Base-by-base conservation (phyloP, 2,329 filamentous ascomycete species). In the Alternaria gansuensis region DNA sequence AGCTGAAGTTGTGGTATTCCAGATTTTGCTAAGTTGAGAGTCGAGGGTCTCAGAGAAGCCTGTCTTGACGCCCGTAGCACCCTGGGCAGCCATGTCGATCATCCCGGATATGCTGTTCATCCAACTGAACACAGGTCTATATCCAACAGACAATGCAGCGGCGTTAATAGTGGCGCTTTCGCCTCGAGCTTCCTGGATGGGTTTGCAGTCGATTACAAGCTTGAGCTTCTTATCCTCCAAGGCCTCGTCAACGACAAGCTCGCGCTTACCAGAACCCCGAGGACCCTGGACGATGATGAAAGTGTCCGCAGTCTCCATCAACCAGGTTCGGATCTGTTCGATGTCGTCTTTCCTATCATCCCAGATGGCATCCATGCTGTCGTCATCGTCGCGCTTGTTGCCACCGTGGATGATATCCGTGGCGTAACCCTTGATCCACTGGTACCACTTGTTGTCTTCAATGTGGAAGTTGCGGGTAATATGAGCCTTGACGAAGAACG, bases 281-380 rank as follows among this genome's bases (percentile, higher is more conserved):
- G 95, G 93, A 0, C 95, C 95, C 72, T 97, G 93, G 0, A 99
- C 87, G 8, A 98, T 91, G 63, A 97, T 93, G 74, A 97, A 97
- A 0, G 93, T 98, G 60, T 95, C 92, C 0, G 90, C 87, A 4
- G 90, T 93, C 69, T 97, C 94, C 72, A 92, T 88, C 7, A 98
- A 81, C 92, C 93, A 97, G 13, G 87, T 89, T 65, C 89, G 88
- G 11, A 99, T 85, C 72, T 93, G 88, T 23, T 92, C 86, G 60
- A 98, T 95, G 50, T 93, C 86, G 41, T 87, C 87, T 67, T 90
- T 91, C 21, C 93, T 88, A 72, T 96, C 93, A 62, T 92, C 91
- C 90, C 93, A 97, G 9, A 98, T 88, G 1, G 91, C 90, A 51
- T 88, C 85, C 67, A 97, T 84, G 13, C 90, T 88, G 8, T 88